Percentiles rank a stretch among this genome's conserved stretches.
phyloP scores from a whole-genome alignment of 2,329 filamentous ascomycete genomes.

The Colletotrichum sp. region DNA sequence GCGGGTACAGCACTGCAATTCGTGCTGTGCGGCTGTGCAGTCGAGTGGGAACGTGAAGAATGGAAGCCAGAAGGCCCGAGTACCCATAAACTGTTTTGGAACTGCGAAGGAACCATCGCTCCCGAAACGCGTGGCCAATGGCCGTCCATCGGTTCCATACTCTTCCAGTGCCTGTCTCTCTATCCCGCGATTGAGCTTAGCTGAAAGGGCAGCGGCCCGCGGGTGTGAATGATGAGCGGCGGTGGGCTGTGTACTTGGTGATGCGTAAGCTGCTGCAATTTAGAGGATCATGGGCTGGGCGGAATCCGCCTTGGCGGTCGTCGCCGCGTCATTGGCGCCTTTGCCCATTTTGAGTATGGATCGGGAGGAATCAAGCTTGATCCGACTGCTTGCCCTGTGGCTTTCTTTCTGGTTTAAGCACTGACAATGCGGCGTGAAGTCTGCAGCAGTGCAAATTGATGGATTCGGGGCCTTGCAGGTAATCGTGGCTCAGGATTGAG shows the following conservation, averaged over 20 bases:
- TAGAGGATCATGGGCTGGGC: neutral
- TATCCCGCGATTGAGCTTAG: neutral
- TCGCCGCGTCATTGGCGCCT: neutral
- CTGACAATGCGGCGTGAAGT: neutral
- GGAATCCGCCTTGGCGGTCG: neutral
- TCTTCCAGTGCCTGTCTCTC: neutral
- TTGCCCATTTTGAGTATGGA: neutral
- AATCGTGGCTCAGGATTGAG: neutral
- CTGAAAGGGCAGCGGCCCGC: neutral
- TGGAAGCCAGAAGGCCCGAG: neutral
- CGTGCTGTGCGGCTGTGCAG: slow-evolving; percentile 13
- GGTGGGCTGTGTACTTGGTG: neutral
- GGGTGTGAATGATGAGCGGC: neutral
- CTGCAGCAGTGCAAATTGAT: neutral
- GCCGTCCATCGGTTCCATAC: neutral
- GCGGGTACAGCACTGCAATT: neutral
- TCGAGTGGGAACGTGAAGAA: neutral
- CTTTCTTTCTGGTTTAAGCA: neutral
- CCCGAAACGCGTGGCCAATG: slow-evolving; percentile 17
- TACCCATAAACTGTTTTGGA: neutral
- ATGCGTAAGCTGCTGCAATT: neutral
- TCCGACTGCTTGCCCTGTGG: neutral
- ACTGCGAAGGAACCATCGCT: neutral
- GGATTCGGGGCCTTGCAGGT: neutral
- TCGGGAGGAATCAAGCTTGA: neutral